These are phyloP conservation scores for Rhizopogon vesiculosus DNA, from an alignment of 768 basidiomycete species.

Conservation along the genomic window DNA sequence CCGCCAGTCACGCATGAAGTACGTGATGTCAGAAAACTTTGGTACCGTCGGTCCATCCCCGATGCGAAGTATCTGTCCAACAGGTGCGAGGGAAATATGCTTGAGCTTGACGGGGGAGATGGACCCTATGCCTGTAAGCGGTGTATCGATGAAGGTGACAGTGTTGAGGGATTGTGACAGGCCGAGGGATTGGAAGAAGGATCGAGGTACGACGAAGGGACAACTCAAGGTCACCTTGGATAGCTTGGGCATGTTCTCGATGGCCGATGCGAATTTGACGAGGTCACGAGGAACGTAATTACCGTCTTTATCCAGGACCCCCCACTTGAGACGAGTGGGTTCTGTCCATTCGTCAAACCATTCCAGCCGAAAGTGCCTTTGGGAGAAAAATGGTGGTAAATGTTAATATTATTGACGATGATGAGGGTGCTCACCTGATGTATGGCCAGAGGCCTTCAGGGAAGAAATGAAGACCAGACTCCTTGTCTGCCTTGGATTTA, in stretches of 20 bases:
- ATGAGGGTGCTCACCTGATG: conserved; percentile 19
- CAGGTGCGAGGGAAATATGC: conserved; percentile 24
- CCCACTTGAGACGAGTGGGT: conserved; percentile 28
- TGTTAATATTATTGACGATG: no score
- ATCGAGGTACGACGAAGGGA: conserved; percentile 27
- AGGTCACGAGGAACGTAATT: conserved; percentile 26
- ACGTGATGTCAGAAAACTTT: conserved; percentile 25
- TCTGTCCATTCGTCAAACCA: conserved; percentile 35
- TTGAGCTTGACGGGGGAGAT: conserved; percentile 21
- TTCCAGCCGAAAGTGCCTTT: conserved; percentile 26
- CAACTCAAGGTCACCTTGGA: conserved; percentile 22
- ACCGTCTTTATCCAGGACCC: conserved; percentile 26
- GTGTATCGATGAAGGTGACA: conserved; percentile 27
- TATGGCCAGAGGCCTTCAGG: conserved; percentile 24
- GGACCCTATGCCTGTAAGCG: conserved; percentile 28
- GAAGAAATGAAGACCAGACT: conserved; percentile 22
- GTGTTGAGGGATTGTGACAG: conserved; percentile 22
- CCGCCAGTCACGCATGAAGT: conserved; percentile 32
- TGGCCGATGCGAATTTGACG: conserved; percentile 18
- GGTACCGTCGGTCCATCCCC: conserved; percentile 30
- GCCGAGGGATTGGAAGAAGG: conserved; percentile 23
- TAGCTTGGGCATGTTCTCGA: conserved; percentile 27
- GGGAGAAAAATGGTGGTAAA: not conserved
- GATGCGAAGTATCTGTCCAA: conserved; percentile 30
- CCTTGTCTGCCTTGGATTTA: conserved; percentile 19